Evolutionary conservation across 805 yeast species (phyloP).

Genomic region (Candida xiaguanensis): DNA sequence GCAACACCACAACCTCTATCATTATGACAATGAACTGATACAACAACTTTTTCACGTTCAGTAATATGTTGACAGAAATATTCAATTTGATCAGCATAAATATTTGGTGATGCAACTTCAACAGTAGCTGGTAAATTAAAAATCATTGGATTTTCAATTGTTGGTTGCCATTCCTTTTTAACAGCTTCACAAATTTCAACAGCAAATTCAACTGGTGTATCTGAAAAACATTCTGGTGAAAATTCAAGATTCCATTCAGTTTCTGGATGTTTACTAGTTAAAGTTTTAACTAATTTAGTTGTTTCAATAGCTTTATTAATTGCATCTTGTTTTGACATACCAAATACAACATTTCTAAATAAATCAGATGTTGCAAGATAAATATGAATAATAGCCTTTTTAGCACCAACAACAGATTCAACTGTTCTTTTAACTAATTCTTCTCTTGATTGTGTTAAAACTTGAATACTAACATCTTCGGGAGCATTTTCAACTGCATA

Average conservation of each 20-base stretch:
- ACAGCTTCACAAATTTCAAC: slow-evolving; percentile 78
- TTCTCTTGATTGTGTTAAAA: slow-evolving; percentile 73
- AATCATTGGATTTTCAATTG: slow-evolving; percentile 68
- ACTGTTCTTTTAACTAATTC: slow-evolving; percentile 70
- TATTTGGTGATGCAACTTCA: slow-evolving; percentile 71
- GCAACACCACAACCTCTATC: slow-evolving; percentile 86
- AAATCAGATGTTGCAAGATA: slow-evolving; percentile 74
- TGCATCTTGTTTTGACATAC: slow-evolving; percentile 68
- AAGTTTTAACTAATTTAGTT: slow-evolving; percentile 59
- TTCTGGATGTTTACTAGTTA: slow-evolving; percentile 71
- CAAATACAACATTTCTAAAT: slow-evolving; percentile 73
- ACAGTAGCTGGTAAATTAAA: slow-evolving; percentile 82
- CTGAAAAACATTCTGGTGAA: slow-evolving; percentile 76
- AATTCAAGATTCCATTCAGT: slow-evolving; percentile 70
- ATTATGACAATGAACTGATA: slow-evolving; percentile 73
- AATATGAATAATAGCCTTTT: slow-evolving; percentile 66
- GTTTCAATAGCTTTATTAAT: slow-evolving; percentile 67
- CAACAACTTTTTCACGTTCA: slow-evolving; percentile 67
- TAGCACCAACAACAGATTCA: slow-evolving; percentile 69
- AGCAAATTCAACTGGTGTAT: slow-evolving; percentile 70
- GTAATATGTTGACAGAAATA: slow-evolving; percentile 64
- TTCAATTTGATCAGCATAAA: slow-evolving; percentile 78
- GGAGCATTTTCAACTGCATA: slow-evolving; percentile 79
- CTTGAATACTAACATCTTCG: slow-evolving; percentile 70
- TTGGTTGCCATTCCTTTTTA: slow-evolving; percentile 74